A percentile compares a stretch with the other conserved stretches of the same genome.
Evolutionary conservation across 352 stramenopile genomes (phyloP).

Genomic region (Phytophthora nicotianae): DNA sequence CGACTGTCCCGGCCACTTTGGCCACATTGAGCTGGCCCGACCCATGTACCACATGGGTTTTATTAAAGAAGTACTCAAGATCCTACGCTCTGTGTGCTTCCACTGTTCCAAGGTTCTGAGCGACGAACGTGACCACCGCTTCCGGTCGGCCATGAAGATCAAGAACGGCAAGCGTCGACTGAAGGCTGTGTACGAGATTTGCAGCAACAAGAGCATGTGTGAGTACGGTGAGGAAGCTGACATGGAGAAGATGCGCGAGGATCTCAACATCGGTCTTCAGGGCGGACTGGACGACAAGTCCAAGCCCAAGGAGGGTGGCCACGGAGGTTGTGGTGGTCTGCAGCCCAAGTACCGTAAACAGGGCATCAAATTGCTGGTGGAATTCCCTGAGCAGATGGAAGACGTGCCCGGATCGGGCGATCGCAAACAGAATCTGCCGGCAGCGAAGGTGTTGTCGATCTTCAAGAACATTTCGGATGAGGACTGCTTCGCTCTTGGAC

Average conservation of each 20-base stretch:
- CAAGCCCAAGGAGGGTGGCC: slow-evolving; percentile 80
- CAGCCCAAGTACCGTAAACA: slow-evolving; percentile 97
- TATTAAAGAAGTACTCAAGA: slow-evolving; percentile 95
- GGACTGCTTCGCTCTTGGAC: slow-evolving; percentile 94
- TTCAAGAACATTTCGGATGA: slow-evolving; percentile 98
- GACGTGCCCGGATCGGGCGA: slow-evolving; percentile 94
- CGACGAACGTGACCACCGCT: slow-evolving; percentile 87
- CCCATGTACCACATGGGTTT: slow-evolving; percentile 99
- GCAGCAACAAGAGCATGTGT: slow-evolving; percentile 90
- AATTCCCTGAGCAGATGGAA: slow-evolving; percentile 96
- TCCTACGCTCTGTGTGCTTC: slow-evolving; percentile 96
- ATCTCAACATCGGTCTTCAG: slow-evolving; percentile 86
- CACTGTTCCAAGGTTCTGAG: slow-evolving; percentile 96
- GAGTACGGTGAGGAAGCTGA: slow-evolving; percentile 85
- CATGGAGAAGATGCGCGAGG: slow-evolving; percentile 91
- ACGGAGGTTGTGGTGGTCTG: slow-evolving; percentile 81
- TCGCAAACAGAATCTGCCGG: slow-evolving; percentile 96
- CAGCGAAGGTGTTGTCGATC: slow-evolving; percentile 95
- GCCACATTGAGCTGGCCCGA: slow-evolving; percentile 97
- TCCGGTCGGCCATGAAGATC: slow-evolving; percentile 84
- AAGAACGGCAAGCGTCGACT: slow-evolving; percentile 92
- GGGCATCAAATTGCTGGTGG: slow-evolving; percentile 94
- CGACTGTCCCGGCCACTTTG: slow-evolving; percentile 99
- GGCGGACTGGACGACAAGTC: slow-evolving; percentile 83
- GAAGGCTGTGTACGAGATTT: slow-evolving; percentile 95